phyloP scores from a whole-genome alignment of 495 filamentous ascomycete species.

The Trichoderma erinaceum region DNA sequence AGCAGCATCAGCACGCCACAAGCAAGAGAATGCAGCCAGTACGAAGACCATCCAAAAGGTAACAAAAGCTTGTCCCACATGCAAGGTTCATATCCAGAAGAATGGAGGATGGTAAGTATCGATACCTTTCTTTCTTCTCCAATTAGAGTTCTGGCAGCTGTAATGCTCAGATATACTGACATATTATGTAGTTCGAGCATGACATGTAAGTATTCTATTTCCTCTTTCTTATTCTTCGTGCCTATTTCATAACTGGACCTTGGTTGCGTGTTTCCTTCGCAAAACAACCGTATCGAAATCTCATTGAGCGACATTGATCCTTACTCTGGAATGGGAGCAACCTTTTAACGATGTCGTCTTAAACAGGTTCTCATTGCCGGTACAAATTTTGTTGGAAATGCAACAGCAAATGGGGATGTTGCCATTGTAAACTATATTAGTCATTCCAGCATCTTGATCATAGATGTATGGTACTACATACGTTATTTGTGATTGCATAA shows the following conservation, averaged over 20 bases:
- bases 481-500: background rate
- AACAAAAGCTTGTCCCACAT: background rate
- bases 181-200: background rate
- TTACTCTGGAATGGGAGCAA: background rate
- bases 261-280: background rate
- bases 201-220: background rate
- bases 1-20: background rate
- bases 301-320: background rate
- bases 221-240: background rate
- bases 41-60: background rate
- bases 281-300: background rate
- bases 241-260: background rate
- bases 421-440: background rate
- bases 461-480: background rate
- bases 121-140: background rate
- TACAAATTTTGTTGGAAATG: background rate
- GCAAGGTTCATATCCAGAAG: background rate
- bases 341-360: background rate
- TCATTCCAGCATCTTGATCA: background rate
- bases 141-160: background rate
- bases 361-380: background rate
- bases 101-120: constrained; percentile 6
- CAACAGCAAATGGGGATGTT: background rate
- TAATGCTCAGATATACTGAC: background rate
- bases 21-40: background rate